Conservation (phyloP, 805 yeast species). For the Phaffomyces thermotolerans region DNA sequence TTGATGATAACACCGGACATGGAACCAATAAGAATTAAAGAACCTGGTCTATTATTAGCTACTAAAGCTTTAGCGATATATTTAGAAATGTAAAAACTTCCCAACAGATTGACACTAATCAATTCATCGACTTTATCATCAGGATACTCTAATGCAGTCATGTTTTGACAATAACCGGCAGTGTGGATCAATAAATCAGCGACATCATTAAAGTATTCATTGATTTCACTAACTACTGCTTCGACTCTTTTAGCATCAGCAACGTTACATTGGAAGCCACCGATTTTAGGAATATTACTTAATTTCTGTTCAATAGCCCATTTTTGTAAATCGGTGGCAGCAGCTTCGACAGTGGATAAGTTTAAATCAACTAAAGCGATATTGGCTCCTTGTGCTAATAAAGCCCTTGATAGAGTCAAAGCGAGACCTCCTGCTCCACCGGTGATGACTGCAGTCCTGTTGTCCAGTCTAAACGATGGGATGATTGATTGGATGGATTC, state of each 20-base stretch:
- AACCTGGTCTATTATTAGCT: constrained; percentile 45
- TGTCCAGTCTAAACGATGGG: constrained; percentile 62
- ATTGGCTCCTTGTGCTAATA: constrained; percentile 71
- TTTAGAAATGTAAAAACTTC: constrained; percentile 69
- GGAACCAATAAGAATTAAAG: constrained; percentile 65
- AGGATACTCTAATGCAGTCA: constrained; percentile 72
- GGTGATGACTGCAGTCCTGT: constrained; percentile 64
- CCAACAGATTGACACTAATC: constrained; percentile 66
- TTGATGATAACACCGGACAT: constrained; percentile 75
- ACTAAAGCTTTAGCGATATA: constrained; percentile 64
- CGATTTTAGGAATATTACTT: constrained; percentile 31
- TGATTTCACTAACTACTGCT: constrained; percentile 43
- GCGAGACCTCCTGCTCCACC: constrained; percentile 83
- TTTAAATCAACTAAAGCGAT: constrained; percentile 67
- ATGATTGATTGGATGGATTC: constrained; percentile 19
- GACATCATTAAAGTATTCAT: constrained; percentile 50
- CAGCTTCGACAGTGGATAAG: constrained; percentile 50
- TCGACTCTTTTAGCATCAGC: constrained; percentile 57
- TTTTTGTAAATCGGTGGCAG: constrained; percentile 38
- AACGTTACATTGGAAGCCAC: constrained; percentile 70
- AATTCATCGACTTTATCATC: constrained; percentile 60
- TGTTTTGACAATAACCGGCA: constrained; percentile 83
- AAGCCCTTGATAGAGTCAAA: constrained; percentile 53
- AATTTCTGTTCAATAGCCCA: constrained; percentile 38
- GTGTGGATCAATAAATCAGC: constrained; percentile 66